Conservation (phyloP, 352 stramenopile species). For the Peronosclerospora sorghi region DNA sequence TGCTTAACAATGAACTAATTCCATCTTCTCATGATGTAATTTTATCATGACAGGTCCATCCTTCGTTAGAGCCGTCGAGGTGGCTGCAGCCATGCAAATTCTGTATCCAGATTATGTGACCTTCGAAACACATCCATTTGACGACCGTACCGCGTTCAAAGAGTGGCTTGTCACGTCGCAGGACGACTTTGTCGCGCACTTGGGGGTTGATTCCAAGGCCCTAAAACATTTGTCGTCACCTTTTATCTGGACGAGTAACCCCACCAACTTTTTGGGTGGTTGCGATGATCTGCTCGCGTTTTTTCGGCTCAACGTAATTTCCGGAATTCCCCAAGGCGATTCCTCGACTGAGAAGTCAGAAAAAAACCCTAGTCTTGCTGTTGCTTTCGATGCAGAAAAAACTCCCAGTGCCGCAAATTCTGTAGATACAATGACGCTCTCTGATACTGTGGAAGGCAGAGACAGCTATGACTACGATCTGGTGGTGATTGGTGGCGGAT, state of each 20-base stretch:
- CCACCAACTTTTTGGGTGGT: slow-evolving; percentile 47
- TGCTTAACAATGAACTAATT: background rate
- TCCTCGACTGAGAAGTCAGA: background rate
- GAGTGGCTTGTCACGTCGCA: slow-evolving; percentile 35
- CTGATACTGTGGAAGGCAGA: slow-evolving; percentile 3
- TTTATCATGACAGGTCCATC: slow-evolving; percentile 21
- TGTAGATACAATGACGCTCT: background rate
- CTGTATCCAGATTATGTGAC: slow-evolving; percentile 47
- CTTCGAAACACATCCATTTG: slow-evolving; percentile 36
- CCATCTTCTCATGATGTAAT: background rate
- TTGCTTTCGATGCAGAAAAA: background rate
- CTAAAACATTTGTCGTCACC: slow-evolving; percentile 53
- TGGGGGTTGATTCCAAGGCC: slow-evolving; percentile 31
- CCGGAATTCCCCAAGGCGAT: slow-evolving; percentile 7
- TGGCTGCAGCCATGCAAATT: slow-evolving; percentile 49
- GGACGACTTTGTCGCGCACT: slow-evolving; percentile 22
- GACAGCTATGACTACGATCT: slow-evolving; percentile 70
- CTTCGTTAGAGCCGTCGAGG: slow-evolving; percentile 48
- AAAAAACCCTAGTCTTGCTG: background rate
- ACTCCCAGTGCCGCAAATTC: background rate
- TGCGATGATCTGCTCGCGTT: slow-evolving; percentile 52
- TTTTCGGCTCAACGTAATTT: slow-evolving; percentile 41
- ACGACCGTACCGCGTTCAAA: slow-evolving; percentile 46
- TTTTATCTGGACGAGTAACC: slow-evolving; percentile 58
- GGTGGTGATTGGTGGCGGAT: slow-evolving; percentile 75